Conservation (phyloP, 306 rosid genomes). For the Arachis stenosperma region DNA sequence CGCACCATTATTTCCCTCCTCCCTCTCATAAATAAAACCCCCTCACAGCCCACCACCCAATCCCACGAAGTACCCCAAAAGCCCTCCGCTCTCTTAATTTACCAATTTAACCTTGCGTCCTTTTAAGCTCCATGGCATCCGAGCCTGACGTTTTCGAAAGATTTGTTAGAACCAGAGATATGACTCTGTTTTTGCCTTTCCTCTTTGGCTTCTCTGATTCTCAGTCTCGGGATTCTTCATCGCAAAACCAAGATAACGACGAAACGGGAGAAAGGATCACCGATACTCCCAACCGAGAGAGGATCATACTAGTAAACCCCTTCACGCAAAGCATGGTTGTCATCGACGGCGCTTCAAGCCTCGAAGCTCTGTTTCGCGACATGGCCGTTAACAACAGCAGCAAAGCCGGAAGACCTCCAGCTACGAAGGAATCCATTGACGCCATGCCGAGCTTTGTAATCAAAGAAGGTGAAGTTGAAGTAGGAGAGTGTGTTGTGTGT, state of each 20-base stretch:
- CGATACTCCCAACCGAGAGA: conserved; percentile 24
- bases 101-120: background rate
- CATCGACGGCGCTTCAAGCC: conserved; percentile 55
- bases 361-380: conserved; percentile 56
- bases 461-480: conserved; percentile 33
- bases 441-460: conserved; percentile 55
- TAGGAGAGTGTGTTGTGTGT: conserved; percentile 72
- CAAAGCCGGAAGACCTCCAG: conserved; percentile 72
- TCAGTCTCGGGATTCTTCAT: background rate
- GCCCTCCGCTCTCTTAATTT: too few relatives aligned
- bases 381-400: conserved; percentile 35
- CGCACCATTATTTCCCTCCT: background rate
- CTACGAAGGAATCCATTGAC: conserved; percentile 71
- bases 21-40: background rate
- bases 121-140: conserved; percentile 55
- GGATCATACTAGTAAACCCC: conserved; percentile 70
- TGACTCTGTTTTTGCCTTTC: conserved; percentile 61
- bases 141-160: conserved; percentile 51
- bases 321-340: conserved; percentile 61
- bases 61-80: background rate
- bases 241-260: background rate
- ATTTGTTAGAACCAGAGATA: conserved; percentile 50
- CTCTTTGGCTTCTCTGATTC: conserved; percentile 53
- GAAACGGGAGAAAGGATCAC: conserved; percentile 15
- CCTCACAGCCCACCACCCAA: background rate